Evolutionary conservation across 75 land plant species (phyloP), one percentile per base, ranked within the genome.

Genomic region (Cunninghamia lanceolata): DNA sequence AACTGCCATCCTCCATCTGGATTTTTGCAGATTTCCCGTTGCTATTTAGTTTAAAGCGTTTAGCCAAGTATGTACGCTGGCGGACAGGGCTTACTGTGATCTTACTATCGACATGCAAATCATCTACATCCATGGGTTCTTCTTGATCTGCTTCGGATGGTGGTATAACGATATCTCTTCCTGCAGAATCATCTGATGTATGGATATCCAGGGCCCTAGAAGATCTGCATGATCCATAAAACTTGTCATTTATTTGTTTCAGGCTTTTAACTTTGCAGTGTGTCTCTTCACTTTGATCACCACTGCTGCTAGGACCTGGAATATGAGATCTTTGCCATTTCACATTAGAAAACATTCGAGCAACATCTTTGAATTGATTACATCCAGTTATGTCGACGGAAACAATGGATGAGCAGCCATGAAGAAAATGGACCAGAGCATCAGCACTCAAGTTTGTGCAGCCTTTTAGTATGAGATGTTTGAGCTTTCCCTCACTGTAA

Each of bases 301-400:
- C 38, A 16, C 42, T 83, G 19, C 39, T 36, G 63, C 54, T 35
- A 50, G 84, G 40, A 35, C 66, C 66, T 9, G 85, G 82, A 66
- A 46, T 40, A 4, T 30, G 82, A 56, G 84, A 76, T 77, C 82
- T 89, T 77, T 89, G 46, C 96, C 98, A 95, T 36, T 86, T 90
- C 34, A 97, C 71, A 78, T 91, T 85, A 35, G 88, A 89, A 89
- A 89, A 91, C 63, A 86, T 90, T 40, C 25, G 34, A 16, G 40
- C 47, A 84, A 95, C 82, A 46, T 96, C 98, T 47, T 79, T 90
- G 21, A 98, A 91, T 85, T 95, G 98, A 82, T 83, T 83, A 87
- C 98, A 96, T 25, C 95, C 94, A 86, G 89, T 90, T n/a, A 95
- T 89, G 68, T 95, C 96, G 39, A 98, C 87, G 47, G 78, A 85